Conservation (phyloP, 805 yeast species). For the Yarrowia divulgata region DNA sequence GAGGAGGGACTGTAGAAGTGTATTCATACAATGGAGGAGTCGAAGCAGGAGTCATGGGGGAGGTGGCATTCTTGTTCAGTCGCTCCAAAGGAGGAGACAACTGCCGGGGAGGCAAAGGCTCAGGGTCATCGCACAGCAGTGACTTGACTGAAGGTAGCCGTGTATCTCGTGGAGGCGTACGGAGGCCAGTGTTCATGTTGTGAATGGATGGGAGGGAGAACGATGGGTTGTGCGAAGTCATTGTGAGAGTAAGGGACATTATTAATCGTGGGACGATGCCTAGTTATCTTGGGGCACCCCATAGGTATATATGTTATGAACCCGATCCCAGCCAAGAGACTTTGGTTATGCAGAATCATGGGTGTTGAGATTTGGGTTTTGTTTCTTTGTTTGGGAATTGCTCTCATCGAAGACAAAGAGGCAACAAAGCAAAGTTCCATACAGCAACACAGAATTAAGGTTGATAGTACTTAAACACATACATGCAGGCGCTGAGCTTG, state of each 20-base stretch:
- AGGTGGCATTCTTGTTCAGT: neutral
- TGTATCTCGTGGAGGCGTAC: slow-evolving; percentile 29
- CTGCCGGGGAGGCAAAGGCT: slow-evolving; percentile 35
- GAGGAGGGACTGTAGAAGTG: neutral
- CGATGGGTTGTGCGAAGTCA: slow-evolving; percentile 18
- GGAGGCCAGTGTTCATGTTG: slow-evolving; percentile 33
- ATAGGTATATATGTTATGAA: slow-evolving; percentile 10
- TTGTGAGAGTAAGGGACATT: slow-evolving; percentile 17
- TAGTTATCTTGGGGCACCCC: neutral
- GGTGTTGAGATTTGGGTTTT: slow-evolving; percentile 15
- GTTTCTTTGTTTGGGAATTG: slow-evolving; percentile 25
- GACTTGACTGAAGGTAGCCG: slow-evolving; percentile 34
- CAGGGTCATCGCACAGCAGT: slow-evolving; percentile 23
- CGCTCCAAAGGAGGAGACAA: slow-evolving; percentile 30
- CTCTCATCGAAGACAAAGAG: slow-evolving; percentile 36
- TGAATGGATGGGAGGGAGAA: slow-evolving; percentile 32
- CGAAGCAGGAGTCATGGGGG: slow-evolving; percentile 30
- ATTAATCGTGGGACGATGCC: neutral
- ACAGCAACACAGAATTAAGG: slow-evolving; percentile 35
- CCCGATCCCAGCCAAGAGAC: slow-evolving; percentile 26
- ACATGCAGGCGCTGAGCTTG: slow-evolving; percentile 25
- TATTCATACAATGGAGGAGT: slow-evolving; percentile 32
- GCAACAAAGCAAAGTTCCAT: slow-evolving; percentile 36
- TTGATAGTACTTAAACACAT: slow-evolving; percentile 3
- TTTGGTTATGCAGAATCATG: slow-evolving; percentile 34